Percentiles rank a stretch among this genome's conserved stretches.
Conservation (phyloP, 768 basidiomycete species). For the Crassisporium funariophilum region DNA sequence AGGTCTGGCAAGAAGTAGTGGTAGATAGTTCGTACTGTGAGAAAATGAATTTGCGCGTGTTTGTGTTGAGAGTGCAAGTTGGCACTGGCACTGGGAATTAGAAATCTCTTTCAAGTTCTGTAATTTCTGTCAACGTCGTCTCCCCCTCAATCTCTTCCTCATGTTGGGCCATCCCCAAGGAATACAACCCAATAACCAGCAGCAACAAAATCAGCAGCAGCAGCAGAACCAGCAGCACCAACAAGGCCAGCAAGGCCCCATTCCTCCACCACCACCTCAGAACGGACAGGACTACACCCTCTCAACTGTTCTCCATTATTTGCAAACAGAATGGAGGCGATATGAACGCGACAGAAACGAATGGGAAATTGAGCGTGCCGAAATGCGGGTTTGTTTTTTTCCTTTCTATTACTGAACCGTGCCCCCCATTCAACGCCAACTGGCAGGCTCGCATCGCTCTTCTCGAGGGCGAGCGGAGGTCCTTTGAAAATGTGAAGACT, state of each 20-base stretch:
- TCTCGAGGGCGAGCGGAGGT: slow-evolving; percentile 94
- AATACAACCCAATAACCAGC: slow-evolving; percentile 56
- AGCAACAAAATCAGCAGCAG: slow-evolving; percentile 67
- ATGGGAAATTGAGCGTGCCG: slow-evolving; percentile 99
- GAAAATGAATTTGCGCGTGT: slow-evolving; percentile 40
- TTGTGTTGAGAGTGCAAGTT: slow-evolving; percentile 30
- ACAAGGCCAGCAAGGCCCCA: slow-evolving; percentile 47
- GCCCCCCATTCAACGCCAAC: slow-evolving; percentile 18
- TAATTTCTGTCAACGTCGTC: slow-evolving; percentile 18
- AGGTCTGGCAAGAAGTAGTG: slow-evolving; percentile 75
- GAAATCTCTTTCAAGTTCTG: slow-evolving; percentile 18
- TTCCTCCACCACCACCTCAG: slow-evolving; percentile 78
- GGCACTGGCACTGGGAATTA: slow-evolving; percentile 9
- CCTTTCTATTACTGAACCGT: slow-evolving; percentile 3
- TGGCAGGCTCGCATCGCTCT: slow-evolving; percentile 92
- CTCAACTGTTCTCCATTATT: slow-evolving; percentile 92
- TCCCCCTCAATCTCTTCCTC: slow-evolving; percentile 30
- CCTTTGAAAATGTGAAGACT: slow-evolving; percentile 95
- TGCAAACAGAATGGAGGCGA: slow-evolving; percentile 97
- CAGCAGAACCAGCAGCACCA: slow-evolving; percentile 58
- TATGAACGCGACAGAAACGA: slow-evolving; percentile 99
- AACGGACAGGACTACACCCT: slow-evolving; percentile 92
- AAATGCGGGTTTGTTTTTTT: slow-evolving; percentile 84
- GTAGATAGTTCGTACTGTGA: slow-evolving; percentile 12
- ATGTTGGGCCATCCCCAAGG: slow-evolving; percentile 77